phyloP scores from a whole-genome alignment of 345 rosid genomes.

The Microthlaspi erraticum region DNA sequence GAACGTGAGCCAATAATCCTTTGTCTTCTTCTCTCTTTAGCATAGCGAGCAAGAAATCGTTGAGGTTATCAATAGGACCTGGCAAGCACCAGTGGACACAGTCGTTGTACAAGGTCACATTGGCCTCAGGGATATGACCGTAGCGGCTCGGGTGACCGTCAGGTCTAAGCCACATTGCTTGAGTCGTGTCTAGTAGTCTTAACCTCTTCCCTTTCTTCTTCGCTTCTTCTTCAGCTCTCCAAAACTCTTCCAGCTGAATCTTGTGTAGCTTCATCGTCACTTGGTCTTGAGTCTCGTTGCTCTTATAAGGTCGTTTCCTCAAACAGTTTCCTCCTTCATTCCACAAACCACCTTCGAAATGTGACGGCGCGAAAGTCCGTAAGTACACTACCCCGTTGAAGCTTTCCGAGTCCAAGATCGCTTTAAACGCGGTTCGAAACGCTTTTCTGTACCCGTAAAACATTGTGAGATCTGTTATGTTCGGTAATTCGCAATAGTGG shows the following conservation, averaged over 20 bases:
- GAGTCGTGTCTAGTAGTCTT: constrained; percentile 65
- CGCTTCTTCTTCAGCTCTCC: constrained; percentile 62
- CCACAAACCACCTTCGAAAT: constrained; percentile 84
- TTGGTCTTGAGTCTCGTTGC: constrained; percentile 64
- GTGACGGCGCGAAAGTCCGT: constrained; percentile 77
- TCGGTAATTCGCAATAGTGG: constrained; percentile 56
- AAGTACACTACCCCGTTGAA: constrained; percentile 67
- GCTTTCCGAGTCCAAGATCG: constrained; percentile 54
- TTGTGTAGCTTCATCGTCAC: constrained; percentile 57
- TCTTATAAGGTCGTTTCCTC: constrained; percentile 58
- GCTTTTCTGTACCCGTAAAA: constrained; percentile 70
- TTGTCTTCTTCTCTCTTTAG: constrained; percentile 76
- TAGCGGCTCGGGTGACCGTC: constrained; percentile 86
- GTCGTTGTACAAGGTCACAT: constrained; percentile 76
- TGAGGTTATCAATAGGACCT: constrained; percentile 86
- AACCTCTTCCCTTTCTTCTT: constrained; percentile 56
- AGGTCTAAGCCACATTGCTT: constrained; percentile 65
- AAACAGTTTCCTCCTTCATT: constrained; percentile 79
- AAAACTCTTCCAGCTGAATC: constrained; percentile 78
- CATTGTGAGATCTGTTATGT: constrained; percentile 63
- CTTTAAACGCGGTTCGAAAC: constrained; percentile 68
- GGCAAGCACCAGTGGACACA: constrained; percentile 98
- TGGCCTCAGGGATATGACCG: constrained; percentile 70
- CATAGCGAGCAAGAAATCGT: constrained; percentile 80
- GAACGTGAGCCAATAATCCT: constrained; percentile 42